Evolutionary conservation across 2,329 filamentous ascomycete genomes (phyloP).

Genomic region (Pseudocercospora ulei): DNA sequence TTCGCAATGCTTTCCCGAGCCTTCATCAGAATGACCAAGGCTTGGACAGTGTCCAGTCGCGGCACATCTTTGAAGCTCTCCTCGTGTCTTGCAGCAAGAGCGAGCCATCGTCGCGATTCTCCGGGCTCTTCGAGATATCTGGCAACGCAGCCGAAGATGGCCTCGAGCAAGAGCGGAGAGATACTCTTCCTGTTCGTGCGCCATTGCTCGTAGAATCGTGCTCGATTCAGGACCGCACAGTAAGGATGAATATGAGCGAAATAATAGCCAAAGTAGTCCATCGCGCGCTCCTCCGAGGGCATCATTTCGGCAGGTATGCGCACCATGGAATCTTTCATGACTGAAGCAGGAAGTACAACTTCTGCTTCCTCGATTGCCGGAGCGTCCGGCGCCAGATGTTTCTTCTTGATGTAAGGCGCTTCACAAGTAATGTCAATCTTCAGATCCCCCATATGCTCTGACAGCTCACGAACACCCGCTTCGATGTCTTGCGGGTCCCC

Average conservation of each 20-base stretch:
- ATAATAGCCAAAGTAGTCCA: constrained; percentile 82
- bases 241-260: constrained; percentile 88
- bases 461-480: constrained; percentile 28
- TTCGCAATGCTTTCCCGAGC: constrained; percentile 86
- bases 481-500: constrained; percentile 32
- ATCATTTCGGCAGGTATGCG: constrained; percentile 87
- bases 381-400: constrained; percentile 48
- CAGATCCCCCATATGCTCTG: constrained; percentile 66
- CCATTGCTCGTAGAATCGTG: constrained; percentile 82
- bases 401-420: constrained; percentile 72
- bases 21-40: constrained; percentile 76
- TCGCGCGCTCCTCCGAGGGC: constrained; percentile 72
- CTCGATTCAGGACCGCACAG: constrained; percentile 75
- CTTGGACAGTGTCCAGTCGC: constrained; percentile 82
- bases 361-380: constrained; percentile 64
- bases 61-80: constrained; percentile 91
- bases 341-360: constrained; percentile 57
- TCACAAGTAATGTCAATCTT: constrained; percentile 80
- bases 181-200: constrained; percentile 69
- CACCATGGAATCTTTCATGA: constrained; percentile 63
- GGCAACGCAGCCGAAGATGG: constrained; percentile 81
- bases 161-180: constrained; percentile 79
- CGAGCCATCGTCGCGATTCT: constrained; percentile 85
- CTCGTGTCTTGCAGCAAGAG: constrained; percentile 77
- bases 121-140: constrained; percentile 72